Percentiles rank a stretch among this genome's conserved stretches.
phyloP scores from a whole-genome alignment of 306 rosid genomes.

The Dryas octopetala region DNA sequence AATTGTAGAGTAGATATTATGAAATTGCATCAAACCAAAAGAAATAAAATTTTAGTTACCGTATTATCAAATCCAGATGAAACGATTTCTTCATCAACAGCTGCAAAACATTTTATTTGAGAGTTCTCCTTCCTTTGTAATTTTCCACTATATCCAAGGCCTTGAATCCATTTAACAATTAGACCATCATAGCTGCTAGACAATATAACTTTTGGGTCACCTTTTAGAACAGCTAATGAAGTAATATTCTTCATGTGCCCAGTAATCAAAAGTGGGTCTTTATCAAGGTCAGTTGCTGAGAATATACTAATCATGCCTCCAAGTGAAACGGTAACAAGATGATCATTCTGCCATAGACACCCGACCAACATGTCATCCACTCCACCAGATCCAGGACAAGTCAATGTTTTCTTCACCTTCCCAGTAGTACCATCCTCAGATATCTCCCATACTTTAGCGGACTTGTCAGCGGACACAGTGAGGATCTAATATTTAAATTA shows the following conservation, averaged over 20 bases:
- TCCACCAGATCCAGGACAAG: conserved; percentile 74
- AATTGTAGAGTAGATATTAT: conserved; percentile 11
- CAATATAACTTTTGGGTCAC: conserved; percentile 65
- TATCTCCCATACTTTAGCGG: conserved; percentile 88
- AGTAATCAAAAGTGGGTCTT: conserved; percentile 62
- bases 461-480: conserved; percentile 95
- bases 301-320: conserved; percentile 81
- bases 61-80: conserved; percentile 86
- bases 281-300: conserved; percentile 75
- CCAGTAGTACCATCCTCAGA: conserved; percentile 68
- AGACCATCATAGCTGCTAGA: conserved; percentile 94
- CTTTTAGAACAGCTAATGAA: conserved; percentile 68
- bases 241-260: conserved; percentile 94
- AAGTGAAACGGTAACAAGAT: conserved; percentile 82
- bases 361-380: conserved; percentile 96
- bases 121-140: conserved; percentile 76
- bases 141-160: conserved; percentile 81
- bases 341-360: conserved; percentile 80
- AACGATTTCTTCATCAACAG: conserved; percentile 74
- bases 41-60: conserved; percentile 34
- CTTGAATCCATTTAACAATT: conserved; percentile 88
- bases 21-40: conserved; percentile 24
- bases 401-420: conserved; percentile 70
- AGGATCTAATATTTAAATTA: conserved; percentile 53
- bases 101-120: conserved; percentile 82